Base-by-base conservation (phyloP, 2,329 filamentous ascomycete genomes). In the Trichophyton verrucosum region DNA sequence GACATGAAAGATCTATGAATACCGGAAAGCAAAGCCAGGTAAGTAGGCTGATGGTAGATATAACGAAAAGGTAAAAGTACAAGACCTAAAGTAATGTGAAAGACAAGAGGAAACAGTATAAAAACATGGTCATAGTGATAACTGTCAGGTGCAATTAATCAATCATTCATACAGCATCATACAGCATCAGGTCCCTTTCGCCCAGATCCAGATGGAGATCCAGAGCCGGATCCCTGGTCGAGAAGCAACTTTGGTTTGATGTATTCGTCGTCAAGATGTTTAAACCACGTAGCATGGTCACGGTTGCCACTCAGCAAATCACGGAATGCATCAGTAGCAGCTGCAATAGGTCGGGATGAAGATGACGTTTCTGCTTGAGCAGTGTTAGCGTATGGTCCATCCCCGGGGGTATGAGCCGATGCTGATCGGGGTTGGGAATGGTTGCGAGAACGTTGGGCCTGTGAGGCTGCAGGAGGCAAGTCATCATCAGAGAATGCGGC, bases 231-330 rank as follows among this genome's bases (percentile, higher is more conserved):
- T 30, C 62, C 64, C 53, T 86, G 87, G 74, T 96, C 91, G 20
- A 97, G 81, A 65, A 97, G 74, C 60, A 97, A 76, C 70, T 86
- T 89, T 17, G 92, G 92, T 78, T 97, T 97, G 74, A 97, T 91
- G 72, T 91, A 96, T 63, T 91, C 90, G 74, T 99, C 94, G 72
- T 99, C 94, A 63, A 99, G 78, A 75, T 96, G 91, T 66, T 86
- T 86, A 74, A 99, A 95, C 76, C 95, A 84, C 53, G 88, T 90
- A 8, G 89, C 88, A 51, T 95, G 91, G 72, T 99, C 94, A 58
- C 95, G 90, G 0, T 87, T 82, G 0, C 85, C 84, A 27, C 82
- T 88, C 66, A 95, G 85, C 7, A 99, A 78, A 70, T 92, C 88
- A 61, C 86, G 85, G 62, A 96, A 84, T 0, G 91, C 88, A 33